These are phyloP conservation scores for Penicillium roqueforti DNA, from an alignment of 495 filamentous ascomycete genomes.

Conservation along the genomic window DNA sequence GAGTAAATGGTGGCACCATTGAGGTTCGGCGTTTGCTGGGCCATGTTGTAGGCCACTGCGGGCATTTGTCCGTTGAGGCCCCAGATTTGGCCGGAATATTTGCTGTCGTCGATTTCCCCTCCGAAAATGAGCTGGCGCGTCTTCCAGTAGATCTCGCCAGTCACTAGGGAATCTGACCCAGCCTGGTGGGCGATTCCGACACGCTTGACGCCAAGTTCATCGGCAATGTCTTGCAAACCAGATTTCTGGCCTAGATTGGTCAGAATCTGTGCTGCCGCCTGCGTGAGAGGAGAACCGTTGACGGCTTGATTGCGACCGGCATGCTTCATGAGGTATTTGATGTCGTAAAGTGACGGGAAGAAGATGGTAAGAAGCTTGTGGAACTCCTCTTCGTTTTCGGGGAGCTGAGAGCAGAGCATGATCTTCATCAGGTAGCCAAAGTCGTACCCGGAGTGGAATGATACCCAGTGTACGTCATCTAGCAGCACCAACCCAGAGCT, in stretches of 20 bases:
- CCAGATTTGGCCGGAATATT: conserved; percentile 83
- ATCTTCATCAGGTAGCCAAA: conserved; percentile 96
- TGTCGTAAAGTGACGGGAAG: conserved; percentile 90
- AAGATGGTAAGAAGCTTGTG: conserved; percentile 78
- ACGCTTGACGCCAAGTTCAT: conserved; percentile 83
- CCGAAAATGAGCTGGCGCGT: conserved; percentile 81
- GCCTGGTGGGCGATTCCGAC: conserved; percentile 84
- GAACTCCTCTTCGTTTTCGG: conserved; percentile 83
- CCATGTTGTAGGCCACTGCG: conserved; percentile 42
- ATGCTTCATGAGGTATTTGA: conserved; percentile 95
- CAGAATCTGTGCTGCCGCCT: conserved; percentile 62
- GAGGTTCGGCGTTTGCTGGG: conserved; percentile 48
- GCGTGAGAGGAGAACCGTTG: conserved; percentile 56
- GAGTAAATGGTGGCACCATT: conserved; percentile 57
- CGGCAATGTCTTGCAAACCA: conserved; percentile 87
- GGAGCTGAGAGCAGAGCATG: conserved; percentile 71
- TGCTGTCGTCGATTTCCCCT: conserved; percentile 67
- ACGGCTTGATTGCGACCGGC: conserved; percentile 61
- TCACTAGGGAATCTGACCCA: conserved; percentile 86
- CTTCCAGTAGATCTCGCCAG: conserved; percentile 89
- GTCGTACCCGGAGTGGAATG: conserved; percentile 98
- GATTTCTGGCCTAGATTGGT: conserved; percentile 78
- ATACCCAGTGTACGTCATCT: conserved; percentile 89
- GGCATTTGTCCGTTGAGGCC: conserved; percentile 66
- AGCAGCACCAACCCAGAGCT: conserved; percentile 87